Percentiles rank a stretch among this genome's conserved stretches.
These are phyloP conservation scores for Penicillium sp. DNA, from an alignment of 2,329 filamentous ascomycete genomes.

Conservation along the genomic window DNA sequence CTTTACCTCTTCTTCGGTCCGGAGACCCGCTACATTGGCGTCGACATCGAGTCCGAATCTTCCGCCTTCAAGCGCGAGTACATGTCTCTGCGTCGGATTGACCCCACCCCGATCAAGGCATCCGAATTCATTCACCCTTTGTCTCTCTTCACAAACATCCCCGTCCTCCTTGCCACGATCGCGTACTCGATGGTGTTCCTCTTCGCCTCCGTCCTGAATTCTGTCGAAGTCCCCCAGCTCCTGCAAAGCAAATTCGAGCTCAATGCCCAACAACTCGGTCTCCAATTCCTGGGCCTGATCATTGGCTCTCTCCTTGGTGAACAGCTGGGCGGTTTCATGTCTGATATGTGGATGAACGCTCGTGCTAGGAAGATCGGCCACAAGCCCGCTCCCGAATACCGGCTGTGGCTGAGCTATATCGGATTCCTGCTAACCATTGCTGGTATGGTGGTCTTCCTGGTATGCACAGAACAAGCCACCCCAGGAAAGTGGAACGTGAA, in stretches of 20 bases:
- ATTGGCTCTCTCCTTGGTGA: slow-evolving; percentile 63
- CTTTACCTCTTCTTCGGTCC: slow-evolving; percentile 58
- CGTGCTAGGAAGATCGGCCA: slow-evolving; percentile 37
- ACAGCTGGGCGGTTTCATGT: slow-evolving; percentile 59
- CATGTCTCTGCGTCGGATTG: slow-evolving; percentile 53
- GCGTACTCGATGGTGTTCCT: slow-evolving; percentile 63
- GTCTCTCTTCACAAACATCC: slow-evolving; percentile 50
- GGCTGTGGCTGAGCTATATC: slow-evolving; percentile 61
- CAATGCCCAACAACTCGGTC: slow-evolving; percentile 60
- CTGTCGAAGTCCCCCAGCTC: slow-evolving; percentile 64
- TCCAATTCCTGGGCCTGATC: slow-evolving; percentile 62
- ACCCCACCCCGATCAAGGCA: slow-evolving; percentile 52
- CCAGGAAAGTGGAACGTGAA: slow-evolving; percentile 57
- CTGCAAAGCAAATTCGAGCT: slow-evolving; percentile 60
- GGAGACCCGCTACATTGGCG: slow-evolving; percentile 56
- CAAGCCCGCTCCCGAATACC: slow-evolving; percentile 54
- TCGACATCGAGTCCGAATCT: slow-evolving; percentile 26
- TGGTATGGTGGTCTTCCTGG: slow-evolving; percentile 60
- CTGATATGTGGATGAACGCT: slow-evolving; percentile 60
- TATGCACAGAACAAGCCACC: slow-evolving; percentile 54
- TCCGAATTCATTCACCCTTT: slow-evolving; percentile 59
- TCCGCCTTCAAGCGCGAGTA: slow-evolving; percentile 49
- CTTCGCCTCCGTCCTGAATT: slow-evolving; percentile 57
- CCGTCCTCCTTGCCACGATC: slow-evolving; percentile 55
- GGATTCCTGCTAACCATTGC: slow-evolving; percentile 57